Evolutionary conservation across 495 filamentous ascomycete species (phyloP).

Genomic region (Xylaria bambusicola): DNA sequence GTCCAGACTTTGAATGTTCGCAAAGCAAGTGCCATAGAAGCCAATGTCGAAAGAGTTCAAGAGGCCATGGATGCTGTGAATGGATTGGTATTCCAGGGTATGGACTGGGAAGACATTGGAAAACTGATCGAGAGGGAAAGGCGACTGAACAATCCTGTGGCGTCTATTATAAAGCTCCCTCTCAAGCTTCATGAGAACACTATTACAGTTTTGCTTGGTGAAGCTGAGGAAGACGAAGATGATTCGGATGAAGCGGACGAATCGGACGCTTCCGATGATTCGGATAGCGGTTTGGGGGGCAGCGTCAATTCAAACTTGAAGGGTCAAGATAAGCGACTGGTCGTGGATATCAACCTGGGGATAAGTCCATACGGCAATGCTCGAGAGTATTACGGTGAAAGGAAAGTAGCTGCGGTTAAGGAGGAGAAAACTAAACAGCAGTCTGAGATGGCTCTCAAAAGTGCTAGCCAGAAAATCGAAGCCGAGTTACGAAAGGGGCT

Average conservation of each 20-base stretch:
- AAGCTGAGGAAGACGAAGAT: slow-evolving; percentile 61
- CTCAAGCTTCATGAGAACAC: slow-evolving; percentile 88
- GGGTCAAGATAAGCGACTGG: slow-evolving; percentile 51
- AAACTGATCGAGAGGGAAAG: slow-evolving; percentile 86
- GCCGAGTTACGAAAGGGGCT: slow-evolving; percentile 81
- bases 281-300: slow-evolving; percentile 57
- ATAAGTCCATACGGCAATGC: slow-evolving; percentile 87
- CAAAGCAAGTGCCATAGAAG: slow-evolving; percentile 86
- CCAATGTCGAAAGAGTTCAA: slow-evolving; percentile 83
- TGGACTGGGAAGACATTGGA: slow-evolving; percentile 95
- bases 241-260: slow-evolving; percentile 59
- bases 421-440: slow-evolving; percentile 82
- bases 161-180: slow-evolving; percentile 82
- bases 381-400: slow-evolving; percentile 87
- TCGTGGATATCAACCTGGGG: slow-evolving; percentile 82
- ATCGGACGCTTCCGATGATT: slow-evolving; percentile 61
- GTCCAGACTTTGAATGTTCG: slow-evolving; percentile 80
- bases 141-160: slow-evolving; percentile 76
- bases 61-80: slow-evolving; percentile 92
- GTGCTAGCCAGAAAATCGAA: slow-evolving; percentile 81
- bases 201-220: slow-evolving; percentile 75
- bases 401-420: slow-evolving; percentile 78
- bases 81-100: slow-evolving; percentile 82
- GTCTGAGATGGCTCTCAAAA: slow-evolving; percentile 82
- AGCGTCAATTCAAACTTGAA: slow-evolving; percentile 40